phyloP scores from a whole-genome alignment of 805 yeast species.

The Maudiozyma barnettii region DNA sequence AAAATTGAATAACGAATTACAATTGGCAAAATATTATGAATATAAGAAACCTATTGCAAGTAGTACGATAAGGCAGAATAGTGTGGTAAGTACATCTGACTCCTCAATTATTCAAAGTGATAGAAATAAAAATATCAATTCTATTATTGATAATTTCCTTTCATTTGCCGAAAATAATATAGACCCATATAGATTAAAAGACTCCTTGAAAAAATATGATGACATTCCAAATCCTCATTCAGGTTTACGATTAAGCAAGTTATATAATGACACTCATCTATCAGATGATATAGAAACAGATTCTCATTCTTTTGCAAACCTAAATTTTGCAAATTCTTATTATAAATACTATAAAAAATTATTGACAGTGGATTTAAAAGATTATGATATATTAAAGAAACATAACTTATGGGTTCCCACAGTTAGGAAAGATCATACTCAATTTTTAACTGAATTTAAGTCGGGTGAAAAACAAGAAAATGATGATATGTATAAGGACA shows the following conservation, averaged over 20 bases:
- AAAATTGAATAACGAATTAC: slow-evolving; percentile 2
- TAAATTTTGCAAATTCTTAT: slow-evolving; percentile 12
- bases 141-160: slow-evolving; percentile 11
- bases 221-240: background rate
- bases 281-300: background rate
- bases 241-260: background rate
- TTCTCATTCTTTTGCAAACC: slow-evolving; percentile 1
- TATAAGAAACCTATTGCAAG: slow-evolving; percentile 8
- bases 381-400: slow-evolving; percentile 11
- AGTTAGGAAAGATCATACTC: slow-evolving; percentile 9
- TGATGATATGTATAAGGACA: slow-evolving; percentile 7
- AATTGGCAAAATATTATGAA: slow-evolving; percentile 4
- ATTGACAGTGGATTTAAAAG: slow-evolving; percentile 14
- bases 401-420: slow-evolving; percentile 27
- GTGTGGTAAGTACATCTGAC: slow-evolving; percentile 14
- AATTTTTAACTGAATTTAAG: background rate
- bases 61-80: slow-evolving; percentile 12
- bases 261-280: background rate
- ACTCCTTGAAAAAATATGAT: background rate
- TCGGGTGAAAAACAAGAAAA: background rate
- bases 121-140: slow-evolving; percentile 7
- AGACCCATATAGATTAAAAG: slow-evolving; percentile 9
- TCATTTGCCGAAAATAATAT: slow-evolving; percentile 9
- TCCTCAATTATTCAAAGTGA: slow-evolving; percentile 10
- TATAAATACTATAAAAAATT: slow-evolving; percentile 18